Conservation (phyloP, 306 rosid genomes). For the Inga oerstediana region DNA sequence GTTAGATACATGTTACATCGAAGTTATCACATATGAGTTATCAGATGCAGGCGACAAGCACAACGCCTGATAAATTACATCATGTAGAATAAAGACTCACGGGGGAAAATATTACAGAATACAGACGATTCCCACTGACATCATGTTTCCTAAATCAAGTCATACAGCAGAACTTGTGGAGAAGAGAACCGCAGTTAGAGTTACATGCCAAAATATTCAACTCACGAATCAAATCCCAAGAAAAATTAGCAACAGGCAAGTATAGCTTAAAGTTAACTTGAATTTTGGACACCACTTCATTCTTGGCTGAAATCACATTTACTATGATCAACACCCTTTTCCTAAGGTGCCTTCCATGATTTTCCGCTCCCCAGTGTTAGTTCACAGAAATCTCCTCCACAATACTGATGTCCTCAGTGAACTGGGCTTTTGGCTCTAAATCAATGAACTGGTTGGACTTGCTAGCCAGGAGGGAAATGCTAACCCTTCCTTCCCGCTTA, state of each 20-base stretch:
- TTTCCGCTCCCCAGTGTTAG: constrained; percentile 41
- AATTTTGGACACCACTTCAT: neutral
- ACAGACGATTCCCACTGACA: neutral
- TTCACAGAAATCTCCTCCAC: constrained; percentile 67
- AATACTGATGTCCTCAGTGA: constrained; percentile 54
- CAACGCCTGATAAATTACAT: no score
- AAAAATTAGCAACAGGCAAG: neutral
- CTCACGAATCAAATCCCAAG: constrained; percentile 30
- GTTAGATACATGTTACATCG: neutral
- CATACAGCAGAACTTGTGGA: constrained; percentile 3
- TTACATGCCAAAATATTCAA: constrained; percentile 31
- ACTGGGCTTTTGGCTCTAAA: constrained; percentile 82
- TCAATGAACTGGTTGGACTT: constrained; percentile 98
- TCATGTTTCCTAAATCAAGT: neutral
- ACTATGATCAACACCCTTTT: constrained; percentile 1
- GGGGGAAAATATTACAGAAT: neutral
- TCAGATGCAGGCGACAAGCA: neutral
- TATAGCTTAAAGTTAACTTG: neutral
- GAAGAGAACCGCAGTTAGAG: constrained; percentile 11
- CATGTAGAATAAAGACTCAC: neutral
- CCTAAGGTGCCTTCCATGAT: constrained; percentile 14
- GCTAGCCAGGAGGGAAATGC: constrained; percentile 93
- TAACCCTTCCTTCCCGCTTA: constrained; percentile 88
- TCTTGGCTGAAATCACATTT: neutral
- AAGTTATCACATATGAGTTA: neutral